Evolutionary conservation across 805 yeast genomes (phyloP).

Genomic region (Candida chilensis): DNA sequence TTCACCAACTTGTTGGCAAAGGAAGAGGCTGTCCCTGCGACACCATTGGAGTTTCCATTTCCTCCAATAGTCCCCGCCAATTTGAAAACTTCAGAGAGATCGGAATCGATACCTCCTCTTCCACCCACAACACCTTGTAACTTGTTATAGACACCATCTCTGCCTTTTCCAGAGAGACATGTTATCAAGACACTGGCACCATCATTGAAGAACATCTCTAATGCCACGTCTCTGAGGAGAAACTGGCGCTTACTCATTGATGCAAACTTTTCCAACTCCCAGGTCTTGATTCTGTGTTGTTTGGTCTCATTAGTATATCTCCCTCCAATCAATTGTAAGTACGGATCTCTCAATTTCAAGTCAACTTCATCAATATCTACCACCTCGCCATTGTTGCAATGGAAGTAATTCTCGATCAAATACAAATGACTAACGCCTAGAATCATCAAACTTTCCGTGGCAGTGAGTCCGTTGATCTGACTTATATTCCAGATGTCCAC

Average conservation of each 20-base stretch:
- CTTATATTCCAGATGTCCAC: conserved; percentile 69
- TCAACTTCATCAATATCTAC: conserved; percentile 65
- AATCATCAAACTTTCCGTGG: conserved; percentile 67
- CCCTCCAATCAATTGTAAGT: conserved; percentile 53
- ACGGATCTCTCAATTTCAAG: conserved; percentile 51
- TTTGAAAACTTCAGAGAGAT: conserved; percentile 43
- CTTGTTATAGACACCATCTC: conserved; percentile 48
- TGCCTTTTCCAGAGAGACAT: conserved; percentile 36
- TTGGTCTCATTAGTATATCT: conserved; percentile 18
- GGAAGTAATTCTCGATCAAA: conserved; percentile 62
- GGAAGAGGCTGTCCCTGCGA: conserved; percentile 5
- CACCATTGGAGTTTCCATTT: conserved; percentile 1
- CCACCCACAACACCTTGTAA: conserved; percentile 41
- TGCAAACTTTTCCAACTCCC: conserved; percentile 53
- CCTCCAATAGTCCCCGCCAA: conserved; percentile 27
- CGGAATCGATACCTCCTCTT: conserved; percentile 41
- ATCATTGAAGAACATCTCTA: conserved; percentile 67
- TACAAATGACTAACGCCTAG: conserved; percentile 59
- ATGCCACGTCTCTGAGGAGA: conserved; percentile 68
- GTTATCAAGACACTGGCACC: conserved; percentile 68
- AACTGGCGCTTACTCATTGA: conserved; percentile 71
- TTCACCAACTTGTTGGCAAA: conserved; percentile 32
- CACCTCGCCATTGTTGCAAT: conserved; percentile 41
- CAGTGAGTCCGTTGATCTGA: conserved; percentile 66
- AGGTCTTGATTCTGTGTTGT: conserved; percentile 40